Evolutionary conservation across 2,329 filamentous ascomycete genomes (phyloP).

Genomic region (Claviceps monticola): DNA sequence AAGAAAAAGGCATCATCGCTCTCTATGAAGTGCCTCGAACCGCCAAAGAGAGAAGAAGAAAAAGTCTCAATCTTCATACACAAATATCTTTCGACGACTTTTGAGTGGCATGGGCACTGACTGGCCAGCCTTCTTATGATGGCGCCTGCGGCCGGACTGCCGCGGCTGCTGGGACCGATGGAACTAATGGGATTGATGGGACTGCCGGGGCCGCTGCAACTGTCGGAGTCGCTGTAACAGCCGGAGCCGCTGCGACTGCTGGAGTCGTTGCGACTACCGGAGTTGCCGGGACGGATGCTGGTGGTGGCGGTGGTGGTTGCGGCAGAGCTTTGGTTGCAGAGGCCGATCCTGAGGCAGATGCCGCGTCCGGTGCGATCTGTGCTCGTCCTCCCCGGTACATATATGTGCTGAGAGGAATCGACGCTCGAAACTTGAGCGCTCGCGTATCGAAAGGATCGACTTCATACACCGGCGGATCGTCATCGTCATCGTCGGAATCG

Average conservation of each 20-base stretch:
- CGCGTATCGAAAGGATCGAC: conserved; percentile 56
- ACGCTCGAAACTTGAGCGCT: conserved; percentile 47
- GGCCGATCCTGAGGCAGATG: conserved; percentile 12
- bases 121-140: conserved; percentile 8
- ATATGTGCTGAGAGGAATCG: conserved; percentile 35
- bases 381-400: conserved; percentile 26
- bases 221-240: no score
- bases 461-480: conserved; percentile 59
- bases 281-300: background rate
- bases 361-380: conserved; percentile 16
- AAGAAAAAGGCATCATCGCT: conserved; percentile 3
- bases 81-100: conserved; percentile 6
- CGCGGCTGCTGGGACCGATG: conserved; percentile 8
- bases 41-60: background rate
- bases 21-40: background rate
- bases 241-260: background rate
- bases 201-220: conserved; percentile 8
- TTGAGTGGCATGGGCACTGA: background rate
- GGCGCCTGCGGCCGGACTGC: conserved; percentile 13
- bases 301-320: conserved; percentile 6
- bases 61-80: conserved; percentile 10
- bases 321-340: background rate
- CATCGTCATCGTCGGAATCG: conserved; percentile 76
- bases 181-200: background rate
- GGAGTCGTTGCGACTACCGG: background rate